Evolutionary conservation across 345 rosid genomes (phyloP).

Genomic region (Heritiera fomes): DNA sequence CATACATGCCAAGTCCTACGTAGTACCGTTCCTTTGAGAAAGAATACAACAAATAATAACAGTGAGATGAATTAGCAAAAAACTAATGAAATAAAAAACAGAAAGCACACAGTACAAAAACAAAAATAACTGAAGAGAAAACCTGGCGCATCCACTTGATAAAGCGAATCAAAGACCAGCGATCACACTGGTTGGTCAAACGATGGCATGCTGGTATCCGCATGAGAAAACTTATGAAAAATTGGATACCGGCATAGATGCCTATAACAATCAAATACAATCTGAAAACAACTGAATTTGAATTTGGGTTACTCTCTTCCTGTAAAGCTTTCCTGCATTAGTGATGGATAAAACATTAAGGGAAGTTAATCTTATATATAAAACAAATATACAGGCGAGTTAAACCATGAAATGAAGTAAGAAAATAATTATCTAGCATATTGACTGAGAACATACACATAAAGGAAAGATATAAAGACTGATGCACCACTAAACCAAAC

Average conservation of each 20-base stretch:
- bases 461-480: constrained; percentile 71
- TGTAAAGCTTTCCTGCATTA: constrained; percentile 68
- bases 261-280: constrained; percentile 73
- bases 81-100: background rate
- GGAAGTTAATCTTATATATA: constrained; percentile 11
- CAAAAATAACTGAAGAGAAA: constrained; percentile 12
- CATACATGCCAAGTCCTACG: constrained; percentile 98
- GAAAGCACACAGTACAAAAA: background rate
- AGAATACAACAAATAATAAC: constrained; percentile 15
- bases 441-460: constrained; percentile 63
- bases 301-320: constrained; percentile 49
- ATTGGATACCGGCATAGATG: constrained; percentile 79
- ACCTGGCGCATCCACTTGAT: constrained; percentile 99
- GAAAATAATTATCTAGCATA: constrained; percentile 4
- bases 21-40: constrained; percentile 78
- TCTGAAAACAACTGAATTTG: constrained; percentile 50
- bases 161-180: constrained; percentile 71
- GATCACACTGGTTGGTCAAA: constrained; percentile 79
- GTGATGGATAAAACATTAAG: constrained; percentile 20
- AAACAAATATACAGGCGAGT: constrained; percentile 10
- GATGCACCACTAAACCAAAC: constrained; percentile 81
- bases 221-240: constrained; percentile 84
- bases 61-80: background rate
- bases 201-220: constrained; percentile 81
- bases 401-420: constrained; percentile 17